phyloP scores from a whole-genome alignment of 108 stramenopile species.

The Cyclotella cryptica region DNA sequence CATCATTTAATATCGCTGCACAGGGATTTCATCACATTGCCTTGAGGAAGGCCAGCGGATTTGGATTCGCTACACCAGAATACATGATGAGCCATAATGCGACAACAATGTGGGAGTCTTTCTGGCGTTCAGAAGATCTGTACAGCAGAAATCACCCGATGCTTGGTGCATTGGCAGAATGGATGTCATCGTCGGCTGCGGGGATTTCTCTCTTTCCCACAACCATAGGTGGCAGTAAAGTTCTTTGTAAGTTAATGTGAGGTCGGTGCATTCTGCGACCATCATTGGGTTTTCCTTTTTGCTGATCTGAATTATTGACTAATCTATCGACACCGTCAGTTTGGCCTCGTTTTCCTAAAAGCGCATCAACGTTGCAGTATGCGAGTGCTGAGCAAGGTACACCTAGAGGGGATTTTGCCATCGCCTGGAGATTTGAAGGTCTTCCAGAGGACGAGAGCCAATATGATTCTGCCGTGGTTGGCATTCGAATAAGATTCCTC shows the following conservation, averaged over 20 bases:
- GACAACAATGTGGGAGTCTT: conserved; percentile 61
- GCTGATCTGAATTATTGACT: too few species aligned
- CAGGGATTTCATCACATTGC: conserved; percentile 43
- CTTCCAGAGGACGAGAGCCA: conserved; percentile 23
- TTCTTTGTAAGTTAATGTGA: conserved; percentile 27
- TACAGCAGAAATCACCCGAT: conserved; percentile 55
- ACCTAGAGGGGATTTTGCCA: conserved; percentile 28
- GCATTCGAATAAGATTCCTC: conserved; percentile 26
- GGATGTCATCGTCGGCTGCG: conserved; percentile 47
- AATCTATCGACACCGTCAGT: background rate
- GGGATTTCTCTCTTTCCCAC: conserved; percentile 38
- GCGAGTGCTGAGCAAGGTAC: conserved; percentile 37
- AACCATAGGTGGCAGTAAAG: conserved; percentile 29
- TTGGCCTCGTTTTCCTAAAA: conserved; percentile 44
- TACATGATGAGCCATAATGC: conserved; percentile 57
- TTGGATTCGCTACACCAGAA: conserved; percentile 39
- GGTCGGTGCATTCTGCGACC: too few species aligned
- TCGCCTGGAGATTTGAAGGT: conserved; percentile 40
- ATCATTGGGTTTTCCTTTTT: too few species aligned
- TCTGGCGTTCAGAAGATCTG: conserved; percentile 48
- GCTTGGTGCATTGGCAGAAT: too few species aligned
- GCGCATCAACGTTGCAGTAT: conserved; percentile 23
- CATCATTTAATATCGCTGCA: background rate
- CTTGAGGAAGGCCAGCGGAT: conserved; percentile 32
- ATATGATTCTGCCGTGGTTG: conserved; percentile 31